Evolutionary conservation across 2,329 filamentous ascomycete species (phyloP).

Genomic region (Monilinia aucupariae): DNA sequence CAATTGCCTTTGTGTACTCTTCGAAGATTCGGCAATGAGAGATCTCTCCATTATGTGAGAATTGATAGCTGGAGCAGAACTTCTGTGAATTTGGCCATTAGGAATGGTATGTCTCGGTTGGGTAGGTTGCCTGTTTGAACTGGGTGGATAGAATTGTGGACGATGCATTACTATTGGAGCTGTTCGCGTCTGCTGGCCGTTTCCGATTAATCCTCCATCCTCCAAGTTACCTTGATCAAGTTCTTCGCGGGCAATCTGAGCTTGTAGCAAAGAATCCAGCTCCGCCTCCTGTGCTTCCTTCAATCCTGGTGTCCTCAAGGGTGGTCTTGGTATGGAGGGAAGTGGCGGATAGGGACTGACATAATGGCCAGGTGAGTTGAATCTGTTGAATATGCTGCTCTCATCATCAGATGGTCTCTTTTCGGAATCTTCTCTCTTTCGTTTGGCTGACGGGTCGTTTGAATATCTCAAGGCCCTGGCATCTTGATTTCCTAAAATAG

Average conservation of each 20-base stretch:
- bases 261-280: constrained; percentile 24
- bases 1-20: constrained; percentile 26
- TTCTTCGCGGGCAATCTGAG: constrained; percentile 24
- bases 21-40: constrained; percentile 24
- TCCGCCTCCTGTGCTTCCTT: constrained; percentile 16
- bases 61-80: not conserved
- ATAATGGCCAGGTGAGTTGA: constrained; percentile 14
- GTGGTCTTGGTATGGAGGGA: constrained; percentile 14
- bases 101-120: not conserved
- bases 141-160: constrained; percentile 11
- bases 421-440: constrained; percentile 12
- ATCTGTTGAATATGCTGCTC: constrained; percentile 6
- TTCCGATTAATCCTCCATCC: constrained; percentile 3
- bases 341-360: constrained; percentile 19
- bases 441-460: constrained; percentile 7
- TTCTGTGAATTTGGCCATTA: not conserved
- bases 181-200: not conserved
- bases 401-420: not conserved
- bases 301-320: not conserved
- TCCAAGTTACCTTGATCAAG: constrained; percentile 9
- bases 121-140: not conserved
- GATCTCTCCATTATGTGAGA: not conserved
- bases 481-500: constrained; percentile 23
- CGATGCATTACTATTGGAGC: constrained; percentile 3
- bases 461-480: constrained; percentile 25